Conservation (phyloP, 805 yeast genomes). For the Grigorovia humatica region DNA sequence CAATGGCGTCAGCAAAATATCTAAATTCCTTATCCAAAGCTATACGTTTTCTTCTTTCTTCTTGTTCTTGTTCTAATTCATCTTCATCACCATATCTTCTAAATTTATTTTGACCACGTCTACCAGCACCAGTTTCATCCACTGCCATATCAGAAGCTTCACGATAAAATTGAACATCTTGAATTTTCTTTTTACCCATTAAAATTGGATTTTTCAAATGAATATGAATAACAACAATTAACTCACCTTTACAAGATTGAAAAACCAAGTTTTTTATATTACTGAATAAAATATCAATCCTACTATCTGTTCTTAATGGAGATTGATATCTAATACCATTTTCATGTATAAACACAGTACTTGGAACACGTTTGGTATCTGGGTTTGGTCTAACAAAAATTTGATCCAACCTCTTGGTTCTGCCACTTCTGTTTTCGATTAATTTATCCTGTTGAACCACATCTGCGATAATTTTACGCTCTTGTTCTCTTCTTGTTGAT, state of each 20-base stretch:
- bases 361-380: constrained; percentile 92
- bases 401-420: constrained; percentile 79
- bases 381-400: constrained; percentile 93
- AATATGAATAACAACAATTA: constrained; percentile 84
- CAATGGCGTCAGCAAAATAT: constrained; percentile 78
- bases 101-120: constrained; percentile 58
- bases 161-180: constrained; percentile 90
- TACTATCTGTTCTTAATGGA: constrained; percentile 72
- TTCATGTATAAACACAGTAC: constrained; percentile 82
- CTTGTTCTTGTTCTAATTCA: constrained; percentile 96
- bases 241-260: constrained; percentile 93
- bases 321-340: constrained; percentile 94
- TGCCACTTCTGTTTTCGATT: constrained; percentile 68
- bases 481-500: constrained; percentile 81
- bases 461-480: constrained; percentile 84
- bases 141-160: constrained; percentile 94
- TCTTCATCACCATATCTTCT: constrained; percentile 95
- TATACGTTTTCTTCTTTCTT: constrained; percentile 87
- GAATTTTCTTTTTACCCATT: constrained; percentile 91
- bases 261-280: constrained; percentile 89
- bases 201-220: constrained; percentile 87
- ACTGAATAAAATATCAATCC: constrained; percentile 77
- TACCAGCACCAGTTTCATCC: constrained; percentile 93
- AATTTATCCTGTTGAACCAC: constrained; percentile 87
- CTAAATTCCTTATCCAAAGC: constrained; percentile 86